Base-by-base conservation (phyloP, 768 basidiomycete genomes). In the Naematelia encephala region DNA sequence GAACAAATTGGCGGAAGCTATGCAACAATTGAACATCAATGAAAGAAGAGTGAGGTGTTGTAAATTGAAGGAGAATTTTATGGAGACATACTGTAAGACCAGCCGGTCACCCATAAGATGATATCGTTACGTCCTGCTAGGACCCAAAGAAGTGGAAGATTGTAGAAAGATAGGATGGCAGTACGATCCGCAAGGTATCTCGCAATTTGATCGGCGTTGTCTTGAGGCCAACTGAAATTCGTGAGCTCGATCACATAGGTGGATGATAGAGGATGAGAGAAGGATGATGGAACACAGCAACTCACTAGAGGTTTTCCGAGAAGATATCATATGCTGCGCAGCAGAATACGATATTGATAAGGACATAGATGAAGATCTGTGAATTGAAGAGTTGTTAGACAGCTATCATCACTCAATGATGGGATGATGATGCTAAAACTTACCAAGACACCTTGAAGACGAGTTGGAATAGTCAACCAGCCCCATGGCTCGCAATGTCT, bases 81-180 rank as follows among this genome's bases (percentile, higher is more conserved):
- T 16, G 16, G 8, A 39, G 34, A 39, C 55, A 12, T 22, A 62
- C 60, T 30, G 34, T 54, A 69, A n/a, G 67, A 66, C 67, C 64
- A 69, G 4, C 67, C 67, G 8, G 61, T 63, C 19, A 69, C 3
- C 61, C 61, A 69, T n/a, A 69, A 47, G 21, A 69, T 26, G 16
- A 69, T 29, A 49, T 69, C 64, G 51, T 69, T 69, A 27, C 67
- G 28, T 5, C 62, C 64, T 10, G 67, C 67, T 16, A 66, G 44
- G 19, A 54, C 39, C 67, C 67, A 69, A 2, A 69, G 59, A 4
- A 69, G 56, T 5, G 67, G 67, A 1, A 69, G 22, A 39, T 69
- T 66, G 46, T 64, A 69, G 49, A 69, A 66, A 19, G 48, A 39
- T 58, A 69, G 62, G 45, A 69, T 69, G 26, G 58, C 67, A 3